Base-by-base conservation (phyloP, 202 grass and related monocot species). In the Zizania palustris region DNA sequence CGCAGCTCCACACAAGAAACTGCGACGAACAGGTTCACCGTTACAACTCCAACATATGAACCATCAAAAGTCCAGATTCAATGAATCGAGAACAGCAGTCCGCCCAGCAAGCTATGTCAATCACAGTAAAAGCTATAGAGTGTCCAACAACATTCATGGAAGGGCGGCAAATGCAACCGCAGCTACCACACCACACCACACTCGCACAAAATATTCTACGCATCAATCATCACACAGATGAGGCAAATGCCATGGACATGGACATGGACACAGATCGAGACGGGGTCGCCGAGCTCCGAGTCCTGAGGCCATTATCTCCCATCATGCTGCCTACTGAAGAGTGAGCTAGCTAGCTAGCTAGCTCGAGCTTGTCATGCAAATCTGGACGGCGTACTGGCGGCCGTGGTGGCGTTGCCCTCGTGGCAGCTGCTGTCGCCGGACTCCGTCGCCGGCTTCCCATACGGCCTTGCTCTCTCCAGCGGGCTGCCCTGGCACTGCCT, bases 351-450 rank as follows among this genome's bases (percentile, higher is more conserved):
- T n/a, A n/a, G n/a, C n/a, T n/a, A n/a, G n/a, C n/a, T n/a, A 56
- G 55, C 34, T 45, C 51, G 19, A 20, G 57, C 62, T 66, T 67
- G 67, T 76, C 51, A 10, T 75, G 63, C 14, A 88, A 88, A 54
- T 28, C 86, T 88, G 22, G 82, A 85, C 21, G 76, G 72, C 18
- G 77, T 88, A 1, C 65, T 88, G 22, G 82, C 36, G 5, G 79
- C 60, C 0, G 86, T 85, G 73, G 60, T 82, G 36, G 42, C 67
- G 82, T 76, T 84, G 72, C 86, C 81, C 7, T 53, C 86, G 71
- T 80, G 84, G 76, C 71, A 64, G 44, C 81, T 83, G 65, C 58
- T 72, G 1, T 88, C 22, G 51, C 77, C 73, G 3, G 77, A 81
- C 9, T 46, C 35, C 1, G 41, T 46, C 58, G 3, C 22, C 5